Conservation (phyloP, 1,284 basidiomycete species). For the Fomitopsis palustris region DNA sequence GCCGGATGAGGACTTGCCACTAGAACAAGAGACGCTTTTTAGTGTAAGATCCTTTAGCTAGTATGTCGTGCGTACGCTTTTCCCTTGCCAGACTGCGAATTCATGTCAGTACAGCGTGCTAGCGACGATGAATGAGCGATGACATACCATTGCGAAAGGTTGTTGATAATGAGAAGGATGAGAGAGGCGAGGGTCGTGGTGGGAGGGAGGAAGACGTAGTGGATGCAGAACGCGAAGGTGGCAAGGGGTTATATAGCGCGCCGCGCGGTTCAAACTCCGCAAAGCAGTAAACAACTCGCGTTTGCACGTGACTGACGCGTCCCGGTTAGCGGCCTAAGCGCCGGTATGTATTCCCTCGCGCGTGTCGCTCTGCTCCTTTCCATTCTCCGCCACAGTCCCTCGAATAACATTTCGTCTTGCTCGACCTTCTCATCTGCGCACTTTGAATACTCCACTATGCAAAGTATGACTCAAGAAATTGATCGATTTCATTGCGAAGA, state of each 20-base stretch:
- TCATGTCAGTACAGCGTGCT: slow-evolving; percentile 13
- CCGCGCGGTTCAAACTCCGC: slow-evolving; percentile 29
- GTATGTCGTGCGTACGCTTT: slow-evolving; percentile 37
- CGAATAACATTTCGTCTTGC: too few relatives aligned
- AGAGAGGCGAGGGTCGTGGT: slow-evolving; percentile 23
- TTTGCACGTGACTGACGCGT: slow-evolving; percentile 26
- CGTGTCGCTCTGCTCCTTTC: neutral
- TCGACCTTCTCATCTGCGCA: too few relatives aligned
- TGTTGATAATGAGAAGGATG: slow-evolving; percentile 12
- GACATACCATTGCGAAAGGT: slow-evolving; percentile 28
- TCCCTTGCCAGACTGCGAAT: slow-evolving; percentile 49
- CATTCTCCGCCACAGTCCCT: neutral
- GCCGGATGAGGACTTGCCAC: slow-evolving; percentile 56
- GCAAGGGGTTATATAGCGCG: slow-evolving; percentile 30
- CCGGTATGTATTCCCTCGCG: slow-evolving; percentile 4
- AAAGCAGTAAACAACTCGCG: slow-evolving; percentile 25
- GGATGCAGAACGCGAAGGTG: slow-evolving; percentile 22
- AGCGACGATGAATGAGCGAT: slow-evolving; percentile 7
- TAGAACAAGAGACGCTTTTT: slow-evolving; percentile 15
- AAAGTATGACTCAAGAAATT: too few relatives aligned
- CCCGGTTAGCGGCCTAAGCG: slow-evolving; percentile 8
- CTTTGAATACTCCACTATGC: too few relatives aligned
- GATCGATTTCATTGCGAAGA: too few relatives aligned
- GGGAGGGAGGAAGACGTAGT: slow-evolving; percentile 22
- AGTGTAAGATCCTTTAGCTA: slow-evolving; percentile 9